phyloP scores from a whole-genome alignment of 371 early-diverging fungal species.

The Saksenaea oblongispora region DNA sequence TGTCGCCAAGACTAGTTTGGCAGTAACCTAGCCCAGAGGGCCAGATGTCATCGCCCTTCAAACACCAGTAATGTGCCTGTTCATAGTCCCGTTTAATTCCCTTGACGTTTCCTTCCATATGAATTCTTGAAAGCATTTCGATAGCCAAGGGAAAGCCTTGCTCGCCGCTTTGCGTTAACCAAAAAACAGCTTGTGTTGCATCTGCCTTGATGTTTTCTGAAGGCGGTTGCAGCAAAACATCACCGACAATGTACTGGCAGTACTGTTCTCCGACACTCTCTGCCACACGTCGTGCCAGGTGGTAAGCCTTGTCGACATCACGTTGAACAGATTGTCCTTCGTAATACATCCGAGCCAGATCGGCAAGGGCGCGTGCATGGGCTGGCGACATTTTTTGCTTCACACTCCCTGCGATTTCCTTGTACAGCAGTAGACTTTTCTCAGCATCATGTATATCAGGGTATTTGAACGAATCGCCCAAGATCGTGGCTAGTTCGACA shows the following conservation, averaged over 20 bases:
- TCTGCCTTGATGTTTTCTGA: constrained; percentile 19
- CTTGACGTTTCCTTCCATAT: constrained; percentile 35
- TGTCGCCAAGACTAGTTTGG: constrained; percentile 49
- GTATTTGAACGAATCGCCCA: constrained; percentile 42
- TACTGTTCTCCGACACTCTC: constrained; percentile 45
- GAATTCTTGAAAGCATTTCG: constrained; percentile 38
- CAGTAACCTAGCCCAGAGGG: constrained; percentile 52
- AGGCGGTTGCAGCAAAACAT: constrained; percentile 28
- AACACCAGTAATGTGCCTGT: constrained; percentile 43
- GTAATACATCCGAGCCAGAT: constrained; percentile 44
- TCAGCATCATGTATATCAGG: constrained; percentile 38
- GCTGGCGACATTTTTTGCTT: constrained; percentile 17
- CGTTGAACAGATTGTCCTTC: constrained; percentile 38
- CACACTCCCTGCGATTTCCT: constrained; percentile 22
- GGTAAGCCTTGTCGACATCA: constrained; percentile 43
- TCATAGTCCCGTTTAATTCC: constrained; percentile 42
- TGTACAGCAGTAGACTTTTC: constrained; percentile 35
- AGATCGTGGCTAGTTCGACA: constrained; percentile 38
- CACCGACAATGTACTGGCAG: constrained; percentile 53
- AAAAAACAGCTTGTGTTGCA: constrained; percentile 43
- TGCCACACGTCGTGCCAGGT: constrained; percentile 43
- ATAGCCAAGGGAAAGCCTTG: constrained; percentile 51
- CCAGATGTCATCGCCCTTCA: constrained; percentile 51
- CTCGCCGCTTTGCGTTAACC: constrained; percentile 46
- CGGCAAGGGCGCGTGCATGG: constrained; percentile 39